Conservation (phyloP, 179 eudicot genomes). For the Silene coronaria region DNA sequence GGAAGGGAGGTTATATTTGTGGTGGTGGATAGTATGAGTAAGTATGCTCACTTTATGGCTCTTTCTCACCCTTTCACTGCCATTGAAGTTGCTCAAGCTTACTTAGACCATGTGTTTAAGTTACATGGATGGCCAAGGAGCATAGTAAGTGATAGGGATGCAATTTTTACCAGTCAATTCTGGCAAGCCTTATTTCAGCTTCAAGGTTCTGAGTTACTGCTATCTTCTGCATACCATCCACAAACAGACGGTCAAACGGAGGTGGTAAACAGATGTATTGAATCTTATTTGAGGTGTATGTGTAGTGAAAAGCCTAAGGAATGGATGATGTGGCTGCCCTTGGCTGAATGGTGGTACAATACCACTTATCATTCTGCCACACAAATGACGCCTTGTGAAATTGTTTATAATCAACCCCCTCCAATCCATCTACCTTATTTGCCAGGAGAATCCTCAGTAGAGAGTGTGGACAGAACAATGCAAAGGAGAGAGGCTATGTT, state of each 20-base stretch:
- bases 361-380: too few relatives aligned
- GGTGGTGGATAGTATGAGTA: background rate
- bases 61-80: background rate
- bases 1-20: background rate
- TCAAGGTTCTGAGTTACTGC: background rate
- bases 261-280: background rate
- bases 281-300: background rate
- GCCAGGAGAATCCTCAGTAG: too few relatives aligned
- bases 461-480: too few relatives aligned
- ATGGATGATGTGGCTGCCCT: background rate
- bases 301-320: background rate
- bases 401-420: too few relatives aligned
- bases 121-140: background rate
- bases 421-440: too few relatives aligned
- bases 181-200: too few relatives aligned
- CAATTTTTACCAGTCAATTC: background rate
- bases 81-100: background rate
- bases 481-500: too few relatives aligned
- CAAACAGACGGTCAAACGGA: too few relatives aligned
- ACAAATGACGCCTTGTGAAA: too few relatives aligned
- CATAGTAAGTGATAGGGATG: background rate
- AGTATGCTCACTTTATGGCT: background rate
- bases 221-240: background rate
- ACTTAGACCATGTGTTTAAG: background rate
- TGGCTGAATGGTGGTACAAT: too few relatives aligned